Evolutionary conservation across 331 rosid genomes (phyloP), one percentile per base, ranked within the genome.

Genomic region (Quercus phellos): DNA sequence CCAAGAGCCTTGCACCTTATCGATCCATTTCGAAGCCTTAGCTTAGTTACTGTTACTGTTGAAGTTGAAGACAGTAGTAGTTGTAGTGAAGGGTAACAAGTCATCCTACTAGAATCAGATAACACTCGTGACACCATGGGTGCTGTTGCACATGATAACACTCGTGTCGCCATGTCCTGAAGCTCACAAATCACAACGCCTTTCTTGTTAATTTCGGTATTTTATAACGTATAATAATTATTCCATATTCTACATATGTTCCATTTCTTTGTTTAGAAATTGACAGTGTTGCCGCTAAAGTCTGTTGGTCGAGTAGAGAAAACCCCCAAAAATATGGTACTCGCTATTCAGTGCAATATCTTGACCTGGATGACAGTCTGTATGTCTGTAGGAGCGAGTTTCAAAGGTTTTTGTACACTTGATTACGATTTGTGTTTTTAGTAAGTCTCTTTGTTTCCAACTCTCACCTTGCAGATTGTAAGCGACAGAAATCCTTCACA

Each of bases 1-100:
- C 91, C 88, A 6, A 83, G 70, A 35, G 95, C 98, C 74, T 78
- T 83, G 82, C 92, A 90, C 75, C 60, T 81, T 75, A 84, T 56
- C 7, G 82, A 72, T 4, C 77, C 54, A 32, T 51, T 64, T 78
- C 77, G 85, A 68, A 75, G 19, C 0, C 78, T 43, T 46, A 38
- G 43, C 60, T 30, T 22, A 34, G 51, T 16, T 66, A 46, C 71
- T 18, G 26, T 22, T 7, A 18, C 4, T 9, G 51, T 4, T n/a
- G 71, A 32, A 34, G 71, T 18, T 11, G 66, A 24, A 59, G 66
- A 2, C 34, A 11, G 30, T 10, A 59, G 17, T 27, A 6, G 27
- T 14, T 5, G 51, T 6, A n/a, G 51, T 34, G 71, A 66, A 34
- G 71, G 27, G 51, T 34, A 9, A 4, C 16, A 66, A 66, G 71